Evolutionary conservation across 2,329 filamentous ascomycete genomes (phyloP), one percentile per base, ranked within the genome.

Genomic region (Chaetomiaceae sp.): DNA sequence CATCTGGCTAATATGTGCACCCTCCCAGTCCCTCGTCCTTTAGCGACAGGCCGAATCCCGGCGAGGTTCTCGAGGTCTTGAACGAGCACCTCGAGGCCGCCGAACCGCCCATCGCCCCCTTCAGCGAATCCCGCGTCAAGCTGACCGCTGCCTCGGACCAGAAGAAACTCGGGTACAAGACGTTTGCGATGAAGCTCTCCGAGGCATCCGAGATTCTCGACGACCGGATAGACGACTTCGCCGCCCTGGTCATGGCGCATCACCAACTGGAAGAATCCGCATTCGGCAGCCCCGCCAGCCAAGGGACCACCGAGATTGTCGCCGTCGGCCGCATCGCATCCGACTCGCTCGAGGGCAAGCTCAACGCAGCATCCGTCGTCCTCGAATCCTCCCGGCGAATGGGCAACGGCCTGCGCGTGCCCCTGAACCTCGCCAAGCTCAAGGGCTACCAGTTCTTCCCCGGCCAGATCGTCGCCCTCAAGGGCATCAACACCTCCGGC

Each of bases 151-250:
- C 87, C 49, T 91, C 88, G 1, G 91, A 97, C 62, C 77, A 88
- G 60, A 89, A 90, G 63, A 96, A 95, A 63, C 84, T 96, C 56
- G 81, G 74, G 1, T 98, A 97, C 68, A 93, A 90, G 62, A 87
- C 89, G 2, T 83, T 97, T 74, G 85, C 88, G 2, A 95, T 97
- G 89, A 95, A 95, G 60, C 74, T 93, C 6, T 90, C 88, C 5
- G 90, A 96, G 63, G 83, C 88, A 0, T 95, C 91, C 4, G 90
- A 95, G 64, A 87, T 95, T 36, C 76, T 97, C 7, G 93, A 98
- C 66, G 91, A 97, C 66, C 78, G 89, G 57, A 96, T 98, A 69
- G 89, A 97, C 58, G 88, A 90, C 52, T 95, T 96, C 59, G 75
- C 81, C 49, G 69, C 72, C n/a, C 65, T 89, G 2, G 74, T 95